Evolutionary conservation across 345 rosid genomes (phyloP), one percentile per base, ranked within the genome.

Genomic region (Brassica carinata): DNA sequence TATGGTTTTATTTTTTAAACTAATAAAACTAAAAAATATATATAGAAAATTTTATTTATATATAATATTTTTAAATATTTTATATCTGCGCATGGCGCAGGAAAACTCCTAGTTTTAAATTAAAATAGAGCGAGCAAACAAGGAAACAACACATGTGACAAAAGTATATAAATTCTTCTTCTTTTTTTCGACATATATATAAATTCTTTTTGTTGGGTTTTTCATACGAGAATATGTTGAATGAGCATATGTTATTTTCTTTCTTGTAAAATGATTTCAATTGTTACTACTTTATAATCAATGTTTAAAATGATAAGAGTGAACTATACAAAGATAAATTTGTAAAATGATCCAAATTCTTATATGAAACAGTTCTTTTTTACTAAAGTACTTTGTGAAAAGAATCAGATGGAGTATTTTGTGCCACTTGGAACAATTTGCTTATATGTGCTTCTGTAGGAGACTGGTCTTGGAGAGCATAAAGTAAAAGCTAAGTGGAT

Each of bases 401-500:
- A 51, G 7, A 51, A 51, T 14, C 18, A 23, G 13, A 58, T 58
- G 27, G 27, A 15, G 63, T 58, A 17, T 58, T 18, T 58, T 58
- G 30, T 53, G 64, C 31, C 14, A 23, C 31, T 23, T 59, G 30
- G 31, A 23, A 59, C 31, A 59, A 59, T 3, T 23, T 59, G 31
- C 31, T 23, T 23, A 9, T 59, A 3, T 23, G 26, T 59, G 5
- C 14, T 51, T 19, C 26, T 59, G 31, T 59, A 59, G 64, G 64
- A 59, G 64, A 59, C 64, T 29, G 64, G 64, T 23, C 64, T 59
- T 23, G 31, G n/a, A 8, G 64, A 59, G n/a, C 31, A 59, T 9
- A 59, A 9, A 23, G 64, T 59, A 59, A 23, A 59, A 59, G n/a
- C 31, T 23, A 59, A 59, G 64, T 59, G 64, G 64, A 59, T 59